Evolutionary conservation across 2,329 filamentous ascomycete species (phyloP).

Genomic region (Neurospora sp.): DNA sequence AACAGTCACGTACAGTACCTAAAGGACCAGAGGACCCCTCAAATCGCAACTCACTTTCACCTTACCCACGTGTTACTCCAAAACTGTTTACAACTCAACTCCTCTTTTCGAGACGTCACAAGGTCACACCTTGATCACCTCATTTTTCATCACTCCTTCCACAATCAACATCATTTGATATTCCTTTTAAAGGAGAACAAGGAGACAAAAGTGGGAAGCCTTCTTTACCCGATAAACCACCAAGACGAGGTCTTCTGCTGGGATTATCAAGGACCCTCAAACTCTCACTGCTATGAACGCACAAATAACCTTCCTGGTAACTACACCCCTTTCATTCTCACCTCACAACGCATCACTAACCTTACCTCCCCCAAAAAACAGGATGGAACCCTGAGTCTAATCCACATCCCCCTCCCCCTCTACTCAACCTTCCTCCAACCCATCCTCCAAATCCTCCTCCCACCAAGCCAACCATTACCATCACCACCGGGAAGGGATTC

Average conservation of each 20-base stretch:
- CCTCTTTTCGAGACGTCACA: not conserved
- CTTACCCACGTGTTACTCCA: not conserved
- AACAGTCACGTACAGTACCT: not conserved
- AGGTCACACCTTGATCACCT: not conserved
- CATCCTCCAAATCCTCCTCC: slow-evolving; percentile 75
- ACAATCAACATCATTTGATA: not conserved
- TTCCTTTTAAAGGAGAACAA: not conserved
- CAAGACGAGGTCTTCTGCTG: not conserved
- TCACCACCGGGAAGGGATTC: slow-evolving; percentile 14
- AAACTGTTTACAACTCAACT: not conserved
- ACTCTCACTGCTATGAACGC: slow-evolving; percentile 35
- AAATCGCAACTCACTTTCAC: not conserved
- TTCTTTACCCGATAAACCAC: not conserved
- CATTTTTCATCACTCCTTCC: not conserved
- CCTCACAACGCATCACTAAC: slow-evolving; percentile 2
- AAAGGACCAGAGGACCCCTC: not conserved
- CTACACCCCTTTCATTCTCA: slow-evolving; percentile 17
- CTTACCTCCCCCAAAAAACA: slow-evolving; percentile 26
- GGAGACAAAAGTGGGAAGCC: not conserved
- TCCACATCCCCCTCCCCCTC: slow-evolving; percentile 77
- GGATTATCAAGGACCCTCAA: too few relatives aligned
- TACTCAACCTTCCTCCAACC: slow-evolving; percentile 74
- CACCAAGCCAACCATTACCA: slow-evolving; percentile 39
- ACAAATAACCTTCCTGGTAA: slow-evolving; percentile 48
- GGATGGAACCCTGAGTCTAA: slow-evolving; percentile 79